Conservation (phyloP, 768 basidiomycete species). For the Tubosaeta brunneosetosa region DNA sequence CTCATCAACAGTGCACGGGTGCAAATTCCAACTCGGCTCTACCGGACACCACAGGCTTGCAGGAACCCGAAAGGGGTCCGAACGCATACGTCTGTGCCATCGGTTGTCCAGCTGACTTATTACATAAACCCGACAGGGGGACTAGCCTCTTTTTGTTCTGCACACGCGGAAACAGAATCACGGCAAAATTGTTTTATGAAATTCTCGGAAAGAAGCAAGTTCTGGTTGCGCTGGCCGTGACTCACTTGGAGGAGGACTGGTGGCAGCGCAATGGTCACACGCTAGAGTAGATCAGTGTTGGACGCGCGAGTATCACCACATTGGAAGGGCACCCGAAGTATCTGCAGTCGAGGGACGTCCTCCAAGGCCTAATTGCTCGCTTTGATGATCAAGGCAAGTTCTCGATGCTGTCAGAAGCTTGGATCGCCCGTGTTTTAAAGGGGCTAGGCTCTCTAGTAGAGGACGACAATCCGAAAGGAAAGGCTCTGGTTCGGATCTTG, state of each 20-base stretch:
- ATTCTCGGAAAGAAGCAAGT: constrained; percentile 31
- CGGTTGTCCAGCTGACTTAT: constrained; percentile 31
- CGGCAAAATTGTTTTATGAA: constrained; percentile 22
- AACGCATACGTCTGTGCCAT: constrained; percentile 26
- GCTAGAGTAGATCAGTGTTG: constrained; percentile 17
- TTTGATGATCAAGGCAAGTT: constrained; percentile 27
- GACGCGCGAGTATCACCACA: constrained; percentile 31
- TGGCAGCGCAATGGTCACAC: constrained; percentile 24
- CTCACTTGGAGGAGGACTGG: constrained; percentile 37
- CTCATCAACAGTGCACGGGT: too few species aligned
- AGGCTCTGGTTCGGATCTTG: constrained; percentile 21
- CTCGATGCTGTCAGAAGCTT: constrained; percentile 26
- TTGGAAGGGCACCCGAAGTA: constrained; percentile 27
- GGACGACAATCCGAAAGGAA: constrained; percentile 19
- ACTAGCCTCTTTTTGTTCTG: constrained; percentile 39
- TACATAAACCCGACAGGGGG: constrained; percentile 28
- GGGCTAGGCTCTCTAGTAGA: constrained; percentile 19
- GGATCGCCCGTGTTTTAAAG: constrained; percentile 24
- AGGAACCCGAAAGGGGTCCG: constrained; percentile 23
- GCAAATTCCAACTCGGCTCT: constrained; percentile 25
- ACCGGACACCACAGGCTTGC: constrained; percentile 33
- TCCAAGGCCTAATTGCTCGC: constrained; percentile 16
- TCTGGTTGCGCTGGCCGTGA: constrained; percentile 37
- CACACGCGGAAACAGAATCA: constrained; percentile 36
- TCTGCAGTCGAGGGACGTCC: constrained; percentile 25